These are phyloP conservation scores for Lipomyces starkeyi DNA, from an alignment of 805 yeast genomes.

Conservation along the genomic window DNA sequence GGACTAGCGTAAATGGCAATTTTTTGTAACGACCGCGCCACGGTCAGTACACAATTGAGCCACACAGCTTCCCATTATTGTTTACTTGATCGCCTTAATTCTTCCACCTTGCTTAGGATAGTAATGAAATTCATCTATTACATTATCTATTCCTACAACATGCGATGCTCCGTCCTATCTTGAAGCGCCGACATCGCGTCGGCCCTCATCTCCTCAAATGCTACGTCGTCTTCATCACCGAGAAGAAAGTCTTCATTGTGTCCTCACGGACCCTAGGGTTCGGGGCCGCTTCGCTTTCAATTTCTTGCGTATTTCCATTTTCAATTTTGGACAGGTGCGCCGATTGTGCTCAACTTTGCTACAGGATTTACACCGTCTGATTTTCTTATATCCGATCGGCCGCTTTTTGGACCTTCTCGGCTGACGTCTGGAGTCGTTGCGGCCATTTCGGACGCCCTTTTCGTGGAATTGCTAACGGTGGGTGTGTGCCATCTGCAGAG, in stretches of 20 bases:
- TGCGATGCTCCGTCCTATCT: too few relatives aligned
- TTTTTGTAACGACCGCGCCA: too few relatives aligned
- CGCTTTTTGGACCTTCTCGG: neutral
- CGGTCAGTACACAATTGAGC: too few relatives aligned
- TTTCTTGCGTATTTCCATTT: neutral
- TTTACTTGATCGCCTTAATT: too few relatives aligned
- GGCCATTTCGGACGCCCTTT: constrained; percentile 6
- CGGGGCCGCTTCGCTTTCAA: constrained; percentile 1
- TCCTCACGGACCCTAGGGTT: neutral
- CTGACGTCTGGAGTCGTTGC: neutral
- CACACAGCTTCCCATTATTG: too few relatives aligned
- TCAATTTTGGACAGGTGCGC: neutral
- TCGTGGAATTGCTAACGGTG: neutral
- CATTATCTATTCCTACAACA: neutral
- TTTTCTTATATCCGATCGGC: constrained; percentile 1
- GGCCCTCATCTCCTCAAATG: constrained; percentile 1
- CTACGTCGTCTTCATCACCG: neutral
- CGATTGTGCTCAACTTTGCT: constrained; percentile 1
- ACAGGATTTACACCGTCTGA: neutral
- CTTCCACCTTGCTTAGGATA: too few relatives aligned
- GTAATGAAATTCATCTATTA: too few relatives aligned
- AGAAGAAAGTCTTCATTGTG: neutral
- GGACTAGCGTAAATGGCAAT: too few relatives aligned
- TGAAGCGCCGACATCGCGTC: neutral
- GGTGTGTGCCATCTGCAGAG: too few relatives aligned